Evolutionary conservation across 345 rosid genomes (phyloP).

Genomic region (Syzygium grande): DNA sequence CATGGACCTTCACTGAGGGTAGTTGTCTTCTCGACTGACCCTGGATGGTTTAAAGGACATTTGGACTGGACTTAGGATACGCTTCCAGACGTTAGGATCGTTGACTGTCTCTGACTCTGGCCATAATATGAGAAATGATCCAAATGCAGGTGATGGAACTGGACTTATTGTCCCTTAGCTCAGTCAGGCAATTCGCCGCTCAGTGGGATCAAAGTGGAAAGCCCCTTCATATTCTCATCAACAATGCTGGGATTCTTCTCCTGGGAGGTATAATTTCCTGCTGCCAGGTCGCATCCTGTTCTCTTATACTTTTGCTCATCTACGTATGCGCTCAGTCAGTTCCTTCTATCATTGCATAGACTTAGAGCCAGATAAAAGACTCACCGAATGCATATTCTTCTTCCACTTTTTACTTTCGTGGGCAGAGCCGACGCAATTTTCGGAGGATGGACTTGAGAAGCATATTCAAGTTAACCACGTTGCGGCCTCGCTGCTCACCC

Average conservation of each 20-base stretch:
- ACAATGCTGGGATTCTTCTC: slow-evolving; percentile 2
- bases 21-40: background rate
- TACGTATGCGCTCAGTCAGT: background rate
- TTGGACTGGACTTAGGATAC: background rate
- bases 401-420: background rate
- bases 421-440: background rate
- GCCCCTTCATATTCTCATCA: slow-evolving; percentile 1
- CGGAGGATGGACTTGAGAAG: background rate
- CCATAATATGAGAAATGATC: background rate
- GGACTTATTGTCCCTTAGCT: background rate
- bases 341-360: background rate
- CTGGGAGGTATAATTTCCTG: background rate
- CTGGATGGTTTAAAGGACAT: background rate
- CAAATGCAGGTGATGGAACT: slow-evolving; percentile 1
- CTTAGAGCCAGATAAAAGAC: background rate
- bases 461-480: slow-evolving; percentile 5
- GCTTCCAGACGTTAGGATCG: background rate
- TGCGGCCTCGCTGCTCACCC: background rate
- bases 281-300: background rate
- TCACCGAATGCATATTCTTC: background rate
- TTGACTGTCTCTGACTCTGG: background rate
- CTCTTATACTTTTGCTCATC: background rate
- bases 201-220: background rate
- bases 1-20: background rate
- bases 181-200: background rate